Evolutionary conservation across 371 early-diverging fungal genomes (phyloP), one percentile per base, ranked within the genome.

Genomic region (Mortierella sp.): DNA sequence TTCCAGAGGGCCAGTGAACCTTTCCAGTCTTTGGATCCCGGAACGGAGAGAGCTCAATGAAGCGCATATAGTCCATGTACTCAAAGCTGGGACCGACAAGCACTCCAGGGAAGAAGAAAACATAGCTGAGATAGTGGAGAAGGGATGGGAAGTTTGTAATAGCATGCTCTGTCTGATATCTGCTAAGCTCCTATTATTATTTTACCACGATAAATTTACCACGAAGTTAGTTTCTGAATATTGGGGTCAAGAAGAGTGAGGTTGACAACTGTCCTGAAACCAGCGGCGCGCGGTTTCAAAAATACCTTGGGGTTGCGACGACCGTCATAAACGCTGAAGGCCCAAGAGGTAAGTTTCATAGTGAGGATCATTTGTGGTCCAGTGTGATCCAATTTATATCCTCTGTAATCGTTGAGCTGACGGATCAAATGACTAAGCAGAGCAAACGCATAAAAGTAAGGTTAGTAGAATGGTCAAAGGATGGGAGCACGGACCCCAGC

Each of bases 301-400:
- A 10, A 22, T 77, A 77, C 78, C 81, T 81, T 78, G 52, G 76
- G 78, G 68, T 83, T 78, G n/a, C 79, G 84, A 67, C 70, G 83
- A 47, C 94, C 95, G 77, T 97, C 97, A 67, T 88, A 82, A 7
- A 96, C 92, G 65, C 91, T 92, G 85, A 93, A 97, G 0, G 96
- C 97, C 85, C 95, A 95, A 8, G 94, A 91, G 11, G 96, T 92
- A 58, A 96, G 74, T 82, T 97, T 97, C 75, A 97, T 95, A 9
- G 94, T 93, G 58, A 94, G 84, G 36, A 98, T 88, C 98, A 98
- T 98, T 83, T 95, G 90, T 1, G 95, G 92, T 13, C 96, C 96
- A 7, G 97, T 94, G 67, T 93, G 88, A 85, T 98, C 97, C 63
- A 95, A 87, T 36, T 82, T 74, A 33, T 86, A 89, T 69, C 86